Percentiles rank a stretch among this genome's conserved stretches.
Evolutionary conservation across 2,329 filamentous ascomycete genomes (phyloP).

Genomic region (Arthrobotrys conoides): DNA sequence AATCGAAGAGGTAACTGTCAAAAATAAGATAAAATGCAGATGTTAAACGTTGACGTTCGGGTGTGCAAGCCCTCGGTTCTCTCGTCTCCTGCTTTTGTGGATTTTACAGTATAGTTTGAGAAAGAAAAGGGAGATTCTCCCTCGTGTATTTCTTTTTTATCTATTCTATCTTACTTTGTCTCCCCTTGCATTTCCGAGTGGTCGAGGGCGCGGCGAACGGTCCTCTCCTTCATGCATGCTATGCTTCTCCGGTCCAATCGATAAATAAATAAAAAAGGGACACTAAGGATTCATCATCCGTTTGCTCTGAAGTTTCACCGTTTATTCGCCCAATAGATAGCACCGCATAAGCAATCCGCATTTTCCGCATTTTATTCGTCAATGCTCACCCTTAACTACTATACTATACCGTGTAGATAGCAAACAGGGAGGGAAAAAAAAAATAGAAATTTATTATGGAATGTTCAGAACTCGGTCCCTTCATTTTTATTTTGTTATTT

Average conservation of each 20-base stretch:
- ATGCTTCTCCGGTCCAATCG: too few species aligned
- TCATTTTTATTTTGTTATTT: too few species aligned
- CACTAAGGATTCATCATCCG: slow-evolving; percentile 2
- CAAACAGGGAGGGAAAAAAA: too few species aligned
- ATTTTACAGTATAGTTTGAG: slow-evolving; percentile 73
- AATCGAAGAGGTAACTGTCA: too few species aligned
- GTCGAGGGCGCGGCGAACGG: too few species aligned
- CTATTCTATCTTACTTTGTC: not conserved
- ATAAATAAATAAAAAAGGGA: not conserved
- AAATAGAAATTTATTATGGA: not conserved
- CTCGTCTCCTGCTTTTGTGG: slow-evolving; percentile 19
- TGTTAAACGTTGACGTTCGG: not conserved
- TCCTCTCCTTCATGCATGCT: not conserved
- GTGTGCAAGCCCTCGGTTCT: not conserved
- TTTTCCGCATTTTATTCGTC: not conserved
- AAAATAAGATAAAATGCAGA: not conserved
- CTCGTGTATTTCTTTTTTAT: not conserved
- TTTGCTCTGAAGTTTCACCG: not conserved
- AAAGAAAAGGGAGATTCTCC: slow-evolving; percentile 1
- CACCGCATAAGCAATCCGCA: not conserved
- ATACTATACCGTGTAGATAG: too few species aligned
- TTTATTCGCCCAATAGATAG: slow-evolving; percentile 5
- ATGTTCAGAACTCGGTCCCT: not conserved
- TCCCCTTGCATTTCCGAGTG: not conserved
- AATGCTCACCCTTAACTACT: not conserved